Evolutionary conservation across 352 stramenopile species (phyloP).

Genomic region (Pilasporangium apinafurcum): DNA sequence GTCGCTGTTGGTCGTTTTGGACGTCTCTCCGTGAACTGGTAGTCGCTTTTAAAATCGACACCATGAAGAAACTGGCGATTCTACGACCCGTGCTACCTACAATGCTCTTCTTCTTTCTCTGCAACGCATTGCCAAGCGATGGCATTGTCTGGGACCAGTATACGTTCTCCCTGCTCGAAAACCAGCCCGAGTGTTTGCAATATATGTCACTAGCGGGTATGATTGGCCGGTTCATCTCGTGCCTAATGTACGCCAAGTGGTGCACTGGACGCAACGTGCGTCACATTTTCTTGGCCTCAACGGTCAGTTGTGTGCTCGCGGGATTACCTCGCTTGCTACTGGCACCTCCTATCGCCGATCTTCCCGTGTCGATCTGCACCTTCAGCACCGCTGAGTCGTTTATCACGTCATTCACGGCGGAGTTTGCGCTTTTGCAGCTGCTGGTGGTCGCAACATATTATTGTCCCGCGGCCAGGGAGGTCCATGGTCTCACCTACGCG

Average conservation of each 20-base stretch:
- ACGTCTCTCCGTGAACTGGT: constrained; percentile 18
- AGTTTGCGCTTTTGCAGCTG: constrained; percentile 77
- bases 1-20: constrained; percentile 4
- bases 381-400: constrained; percentile 68
- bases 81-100: constrained; percentile 51
- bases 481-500: constrained; percentile 75
- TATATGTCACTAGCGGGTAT: constrained; percentile 64
- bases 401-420: constrained; percentile 66
- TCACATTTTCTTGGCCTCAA: constrained; percentile 71
- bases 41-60: constrained; percentile 39
- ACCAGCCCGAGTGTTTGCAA: constrained; percentile 63
- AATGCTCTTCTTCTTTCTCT: constrained; percentile 83
- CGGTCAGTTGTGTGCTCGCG: constrained; percentile 51
- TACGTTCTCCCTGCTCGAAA: constrained; percentile 49
- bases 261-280: constrained; percentile 58
- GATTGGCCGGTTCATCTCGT: constrained; percentile 65
- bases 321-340: constrained; percentile 60
- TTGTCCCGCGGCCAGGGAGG: constrained; percentile 38
- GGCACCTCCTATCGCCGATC: constrained; percentile 35
- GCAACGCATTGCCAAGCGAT: constrained; percentile 55
- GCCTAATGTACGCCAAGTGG: constrained; percentile 66
- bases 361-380: constrained; percentile 62
- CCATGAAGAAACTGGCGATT: constrained; percentile 32
- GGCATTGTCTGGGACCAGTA: constrained; percentile 82
- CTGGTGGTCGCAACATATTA: constrained; percentile 83